Base-by-base conservation (phyloP, 495 filamentous ascomycete species). In the Podospora comata region DNA sequence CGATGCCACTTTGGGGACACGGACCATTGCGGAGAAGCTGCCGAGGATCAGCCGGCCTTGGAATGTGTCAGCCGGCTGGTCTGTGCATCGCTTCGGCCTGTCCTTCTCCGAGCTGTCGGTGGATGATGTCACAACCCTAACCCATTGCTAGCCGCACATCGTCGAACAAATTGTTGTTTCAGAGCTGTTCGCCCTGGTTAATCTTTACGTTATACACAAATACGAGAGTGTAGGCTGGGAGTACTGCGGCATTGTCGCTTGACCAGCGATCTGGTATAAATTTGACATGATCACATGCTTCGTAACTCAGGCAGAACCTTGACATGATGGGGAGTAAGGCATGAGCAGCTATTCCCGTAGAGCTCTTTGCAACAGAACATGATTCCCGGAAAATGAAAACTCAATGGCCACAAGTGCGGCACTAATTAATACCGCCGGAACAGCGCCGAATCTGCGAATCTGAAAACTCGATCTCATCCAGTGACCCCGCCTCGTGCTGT, bases 11-110 rank as follows among this genome's bases (percentile, higher is more conserved):
- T 59, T 26, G 13, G 26, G 54, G 26, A 34, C 4, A 56, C 26
- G 13, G 55, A 28, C 62, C 62, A 1, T 54, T 23, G 20, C 11
- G 13, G 26, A 28, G 65, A 28, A 28, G 2, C 20, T 34, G 19
- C 66, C 66, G 66, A 64, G 34, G 30, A 64, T 68, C 28, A 64
- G 60, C 66, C 66, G 66, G 19, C 6, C 18, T 62, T 30, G 30
- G 32, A 44, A 39, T 20, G 16, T 28, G 59, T 61, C 27, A 28
- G 59, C 26, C 59, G 27, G 0, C 1, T 61, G 59, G 5, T 18
- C 59, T 30, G 26, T 61, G 59, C 59, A 9, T 30, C 6, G 20
- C 27, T 18, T 61, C 59, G 59, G 59, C 20, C 7, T 28, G 23
- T 61, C 26, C 7, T 28, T 32, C 59, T 27, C 27, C 59, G 59